A percentile compares a stretch with the other conserved stretches of the same genome.
These are phyloP conservation scores for Dujonia santamariae DNA, from an alignment of 1,139 yeast genomes.

Conservation along the genomic window DNA sequence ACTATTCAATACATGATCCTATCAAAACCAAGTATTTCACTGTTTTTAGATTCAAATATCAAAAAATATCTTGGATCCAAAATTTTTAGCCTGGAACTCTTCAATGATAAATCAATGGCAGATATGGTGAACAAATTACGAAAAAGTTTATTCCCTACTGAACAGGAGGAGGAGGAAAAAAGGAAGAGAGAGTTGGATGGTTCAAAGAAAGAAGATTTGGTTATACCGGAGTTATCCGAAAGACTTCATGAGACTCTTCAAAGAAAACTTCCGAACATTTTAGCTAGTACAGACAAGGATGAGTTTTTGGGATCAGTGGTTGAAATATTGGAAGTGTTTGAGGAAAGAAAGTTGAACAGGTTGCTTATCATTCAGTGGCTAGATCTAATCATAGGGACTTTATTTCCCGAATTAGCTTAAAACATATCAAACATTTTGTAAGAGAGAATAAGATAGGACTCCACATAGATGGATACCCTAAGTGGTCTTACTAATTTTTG, in stretches of 20 bases:
- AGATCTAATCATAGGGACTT: slow-evolving; percentile 17
- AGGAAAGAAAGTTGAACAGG: slow-evolving; percentile 20
- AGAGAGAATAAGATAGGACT: too few species aligned
- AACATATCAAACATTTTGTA: too few species aligned
- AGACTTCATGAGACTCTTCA: not conserved
- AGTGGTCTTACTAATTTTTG: too few species aligned
- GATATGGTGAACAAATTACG: not conserved
- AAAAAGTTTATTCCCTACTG: not conserved
- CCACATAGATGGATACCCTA: too few species aligned
- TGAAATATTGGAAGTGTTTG: not conserved
- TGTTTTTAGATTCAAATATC: not conserved
- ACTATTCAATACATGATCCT: slow-evolving; percentile 4
- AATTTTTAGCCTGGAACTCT: not conserved
- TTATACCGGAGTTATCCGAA: not conserved
- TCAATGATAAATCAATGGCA: not conserved
- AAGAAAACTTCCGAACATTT: not conserved
- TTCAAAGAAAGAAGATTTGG: not conserved
- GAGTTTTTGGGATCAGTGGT: not conserved
- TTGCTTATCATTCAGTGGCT: slow-evolving; percentile 27
- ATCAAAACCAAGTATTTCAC: not conserved
- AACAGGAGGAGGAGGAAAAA: not conserved
- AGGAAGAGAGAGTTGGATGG: not conserved
- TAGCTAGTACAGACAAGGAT: not conserved
- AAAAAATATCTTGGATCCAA: not conserved
- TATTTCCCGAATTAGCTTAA: slow-evolving; percentile 12